Base-by-base conservation (phyloP, 768 basidiomycete species). In the Pleurotus eryngii region DNA sequence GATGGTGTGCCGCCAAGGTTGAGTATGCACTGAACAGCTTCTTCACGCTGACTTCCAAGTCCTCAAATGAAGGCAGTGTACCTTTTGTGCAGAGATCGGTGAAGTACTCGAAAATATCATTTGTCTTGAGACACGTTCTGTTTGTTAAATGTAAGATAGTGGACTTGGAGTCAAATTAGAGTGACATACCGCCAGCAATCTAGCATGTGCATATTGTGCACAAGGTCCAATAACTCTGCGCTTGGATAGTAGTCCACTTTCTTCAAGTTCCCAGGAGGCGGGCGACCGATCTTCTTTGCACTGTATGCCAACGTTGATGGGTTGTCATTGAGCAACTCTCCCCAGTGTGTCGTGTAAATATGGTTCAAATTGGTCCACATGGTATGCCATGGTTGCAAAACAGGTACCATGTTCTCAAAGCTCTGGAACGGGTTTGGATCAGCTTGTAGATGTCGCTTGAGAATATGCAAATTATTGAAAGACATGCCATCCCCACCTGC, bases 401-500 rank as follows among this genome's bases (percentile, higher is more conserved):
- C n/a, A 1, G 70, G 70, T 39, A 67, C 57, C 18, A 69, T 49
- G 38, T 60, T 27, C 2, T 60, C 57, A 40, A 72, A 37, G 6
- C 60, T 45, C 17, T 67, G 49, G 30, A 67, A 60, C 2, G 55
- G 42, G 35, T 63, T 59, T 1, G 59, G 49, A 49, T 70, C 63
- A 14, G 67, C 63, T 54, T 74, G 65, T n/a, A 71, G 60, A 56
- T 65, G 67, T 12, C 61, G 55, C 48, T 67, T 57, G 6, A 69
- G 50, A 26, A 64, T 57, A 2, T 65, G 24, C 11, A 70, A 56
- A 59, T 67, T 68, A 55, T 75, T 67, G 58, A 57, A 76, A 1
- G 74, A 72, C 30, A 74, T 62, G 1, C 75, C 74, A 61, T 76
- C 72, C 1, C 74, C 72, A 12, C 27, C 27, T 30, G 27, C 27